A percentile compares a stretch with the other conserved stretches of the same genome.
Evolutionary conservation across 78 protist genomes (phyloP).

Genomic region (Acrasis kona): DNA sequence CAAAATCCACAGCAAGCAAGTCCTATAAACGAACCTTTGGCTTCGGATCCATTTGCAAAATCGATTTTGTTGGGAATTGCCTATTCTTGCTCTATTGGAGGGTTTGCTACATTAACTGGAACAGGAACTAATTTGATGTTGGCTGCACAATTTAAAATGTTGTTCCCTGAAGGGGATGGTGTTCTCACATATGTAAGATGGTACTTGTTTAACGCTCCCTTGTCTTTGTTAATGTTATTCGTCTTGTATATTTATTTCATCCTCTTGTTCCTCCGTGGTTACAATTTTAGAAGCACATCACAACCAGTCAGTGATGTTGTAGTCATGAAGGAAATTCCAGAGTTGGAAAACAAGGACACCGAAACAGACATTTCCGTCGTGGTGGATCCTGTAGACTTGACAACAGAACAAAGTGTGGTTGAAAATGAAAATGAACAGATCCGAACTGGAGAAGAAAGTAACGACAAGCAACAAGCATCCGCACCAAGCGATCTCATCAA

Average conservation of each 20-base stretch:
- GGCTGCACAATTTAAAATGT: neutral
- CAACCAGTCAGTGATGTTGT: too few relatives aligned
- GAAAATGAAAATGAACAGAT: too few relatives aligned
- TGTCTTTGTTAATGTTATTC: neutral
- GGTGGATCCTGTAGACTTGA: too few relatives aligned
- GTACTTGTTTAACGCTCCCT: constrained; percentile 9
- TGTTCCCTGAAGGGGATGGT: neutral
- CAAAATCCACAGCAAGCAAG: neutral
- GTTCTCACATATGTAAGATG: neutral
- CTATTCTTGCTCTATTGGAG: constrained; percentile 17
- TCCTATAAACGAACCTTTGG: too few relatives aligned
- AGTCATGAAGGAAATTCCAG: too few relatives aligned
- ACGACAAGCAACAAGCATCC: too few relatives aligned
- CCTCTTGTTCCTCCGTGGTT: neutral
- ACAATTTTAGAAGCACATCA: neutral
- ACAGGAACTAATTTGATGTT: constrained; percentile 24
- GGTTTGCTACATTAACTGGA: constrained; percentile 35
- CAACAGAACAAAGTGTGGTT: too few relatives aligned
- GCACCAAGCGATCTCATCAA: too few relatives aligned
- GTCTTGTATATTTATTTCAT: neutral
- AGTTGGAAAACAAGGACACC: too few relatives aligned
- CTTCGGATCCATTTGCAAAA: neutral
- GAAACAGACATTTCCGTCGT: too few relatives aligned
- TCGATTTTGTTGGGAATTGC: neutral
- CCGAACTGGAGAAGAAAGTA: too few relatives aligned